Evolutionary conservation across 1,284 basidiomycete genomes (phyloP), one percentile per base, ranked within the genome.

Genomic region (Psilocybe mexicana): DNA sequence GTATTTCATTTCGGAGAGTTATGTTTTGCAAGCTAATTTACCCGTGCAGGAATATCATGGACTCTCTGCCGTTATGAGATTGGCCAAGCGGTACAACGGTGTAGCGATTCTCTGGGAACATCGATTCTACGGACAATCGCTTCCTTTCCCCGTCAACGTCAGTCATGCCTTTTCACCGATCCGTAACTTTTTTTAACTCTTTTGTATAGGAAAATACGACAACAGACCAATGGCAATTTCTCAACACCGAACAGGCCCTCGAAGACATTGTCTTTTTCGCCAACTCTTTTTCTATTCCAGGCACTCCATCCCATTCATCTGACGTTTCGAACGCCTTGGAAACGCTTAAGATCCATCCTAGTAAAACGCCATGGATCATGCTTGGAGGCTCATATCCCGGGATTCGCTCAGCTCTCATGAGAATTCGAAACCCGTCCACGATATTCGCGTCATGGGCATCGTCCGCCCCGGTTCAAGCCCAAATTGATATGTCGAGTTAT

Each of bases 181-280:
- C 11, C 23, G 3, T 3, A 8, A 2, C 6, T 14, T 8, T 7
- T 4, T 18, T 10, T 26, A 3, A 11, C 3, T 24, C 5, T n/a
- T 26, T 35, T 10, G 7, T 28, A 10, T 51, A 79, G 78, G 68
- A 74, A 62, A 78, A 80, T 49, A 80, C 79, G 2, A 80, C 80
- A 0, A 76, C 77, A 0, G 78, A 78, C 24, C 76, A 84, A 65
- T 81, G 84, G 75, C 75, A 81, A 55, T 86, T 77, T 66, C 71
- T 86, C 23, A 83, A 76, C 36, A 84, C 82, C 0, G 79, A 81
- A 49, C 84, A 86, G 65, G 81, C 84, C 0, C 72, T 86, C 0
- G 78, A 85, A 65, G 84, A 87, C 59, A 78, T 82, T 40, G 79
- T 83, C 1, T 79, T 78, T 65, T 86, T 86, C 60, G 81, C 83